Evolutionary conservation across 1,284 basidiomycete genomes (phyloP).

Genomic region (Boletus semigastroideus): DNA sequence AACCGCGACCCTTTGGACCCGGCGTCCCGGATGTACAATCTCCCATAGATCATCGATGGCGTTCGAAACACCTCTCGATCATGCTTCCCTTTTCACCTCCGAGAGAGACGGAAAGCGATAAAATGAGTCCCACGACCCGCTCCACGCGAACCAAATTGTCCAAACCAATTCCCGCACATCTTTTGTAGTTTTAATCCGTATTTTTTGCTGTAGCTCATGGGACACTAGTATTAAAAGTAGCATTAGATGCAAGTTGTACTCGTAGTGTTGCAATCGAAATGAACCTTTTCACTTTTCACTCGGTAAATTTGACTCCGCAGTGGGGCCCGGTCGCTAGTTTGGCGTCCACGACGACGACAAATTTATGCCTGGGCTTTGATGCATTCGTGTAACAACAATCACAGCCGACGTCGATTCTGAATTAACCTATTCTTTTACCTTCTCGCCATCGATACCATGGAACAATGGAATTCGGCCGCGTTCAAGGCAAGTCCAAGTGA

Average conservation of each 20-base stretch:
- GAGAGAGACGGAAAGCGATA: not conserved
- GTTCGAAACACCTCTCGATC: slow-evolving; percentile 23
- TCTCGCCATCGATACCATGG: slow-evolving; percentile 19
- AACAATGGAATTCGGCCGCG: slow-evolving; percentile 44
- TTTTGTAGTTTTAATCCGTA: slow-evolving; percentile 23
- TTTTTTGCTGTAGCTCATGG: not conserved
- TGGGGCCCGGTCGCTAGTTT: not conserved
- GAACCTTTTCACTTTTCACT: not conserved
- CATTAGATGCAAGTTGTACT: slow-evolving; percentile 1
- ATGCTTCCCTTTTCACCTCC: slow-evolving; percentile 14
- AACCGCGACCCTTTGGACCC: not conserved
- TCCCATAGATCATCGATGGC: not conserved
- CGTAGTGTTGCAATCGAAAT: slow-evolving; percentile 4
- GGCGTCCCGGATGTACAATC: not conserved
- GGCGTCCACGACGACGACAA: not conserved
- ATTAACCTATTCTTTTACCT: not conserved
- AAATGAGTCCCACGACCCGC: not conserved
- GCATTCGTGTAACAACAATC: slow-evolving; percentile 1
- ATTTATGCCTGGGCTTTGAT: slow-evolving; percentile 11
- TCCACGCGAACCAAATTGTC: slow-evolving; percentile 12
- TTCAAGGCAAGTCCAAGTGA: slow-evolving; percentile 44
- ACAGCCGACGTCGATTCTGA: not conserved
- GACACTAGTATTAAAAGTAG: not conserved
- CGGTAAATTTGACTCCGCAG: not conserved
- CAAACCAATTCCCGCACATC: slow-evolving; percentile 21